A percentile compares a stretch with the other conserved stretches of the same genome.
These are phyloP conservation scores for Hippophae rhamnoides DNA, from an alignment of 306 rosid species.

Conservation along the genomic window DNA sequence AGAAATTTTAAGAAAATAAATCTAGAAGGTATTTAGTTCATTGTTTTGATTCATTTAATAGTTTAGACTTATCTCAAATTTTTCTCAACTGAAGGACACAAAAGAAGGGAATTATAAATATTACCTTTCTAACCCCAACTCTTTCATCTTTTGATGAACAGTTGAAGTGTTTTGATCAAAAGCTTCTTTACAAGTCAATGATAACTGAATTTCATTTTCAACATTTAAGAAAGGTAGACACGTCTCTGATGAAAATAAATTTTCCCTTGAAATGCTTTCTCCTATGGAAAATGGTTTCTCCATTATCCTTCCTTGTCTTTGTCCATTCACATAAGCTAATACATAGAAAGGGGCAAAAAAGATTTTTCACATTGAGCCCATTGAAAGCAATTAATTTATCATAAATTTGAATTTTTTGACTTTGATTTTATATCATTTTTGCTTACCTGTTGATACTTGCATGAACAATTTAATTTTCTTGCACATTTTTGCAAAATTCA, in stretches of 20 bases:
- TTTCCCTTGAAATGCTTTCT: constrained; percentile 63
- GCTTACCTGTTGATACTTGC: too few species aligned
- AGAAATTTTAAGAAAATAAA: too few species aligned
- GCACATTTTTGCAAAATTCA: constrained; percentile 26
- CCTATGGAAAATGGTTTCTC: constrained; percentile 71
- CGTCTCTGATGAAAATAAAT: constrained; percentile 28
- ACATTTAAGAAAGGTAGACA: constrained; percentile 44
- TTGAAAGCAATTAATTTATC: neutral
- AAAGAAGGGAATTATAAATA: neutral
- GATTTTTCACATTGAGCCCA: neutral
- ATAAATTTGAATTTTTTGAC: neutral
- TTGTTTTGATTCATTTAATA: too few species aligned
- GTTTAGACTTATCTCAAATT: too few species aligned
- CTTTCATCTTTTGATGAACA: constrained; percentile 68
- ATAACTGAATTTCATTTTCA: constrained; percentile 58
- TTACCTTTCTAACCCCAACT: constrained; percentile 67
- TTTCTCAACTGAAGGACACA: neutral
- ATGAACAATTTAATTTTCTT: too few species aligned
- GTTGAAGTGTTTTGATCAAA: constrained; percentile 29
- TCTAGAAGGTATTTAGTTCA: too few species aligned
- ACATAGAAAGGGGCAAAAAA: constrained; percentile 10
- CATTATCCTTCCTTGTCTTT: constrained; percentile 81
- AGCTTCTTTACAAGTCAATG: constrained; percentile 34
- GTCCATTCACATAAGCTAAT: constrained; percentile 91
- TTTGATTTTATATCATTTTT: too few species aligned